phyloP scores from a whole-genome alignment of 768 basidiomycete genomes.

The Postia placenta region DNA sequence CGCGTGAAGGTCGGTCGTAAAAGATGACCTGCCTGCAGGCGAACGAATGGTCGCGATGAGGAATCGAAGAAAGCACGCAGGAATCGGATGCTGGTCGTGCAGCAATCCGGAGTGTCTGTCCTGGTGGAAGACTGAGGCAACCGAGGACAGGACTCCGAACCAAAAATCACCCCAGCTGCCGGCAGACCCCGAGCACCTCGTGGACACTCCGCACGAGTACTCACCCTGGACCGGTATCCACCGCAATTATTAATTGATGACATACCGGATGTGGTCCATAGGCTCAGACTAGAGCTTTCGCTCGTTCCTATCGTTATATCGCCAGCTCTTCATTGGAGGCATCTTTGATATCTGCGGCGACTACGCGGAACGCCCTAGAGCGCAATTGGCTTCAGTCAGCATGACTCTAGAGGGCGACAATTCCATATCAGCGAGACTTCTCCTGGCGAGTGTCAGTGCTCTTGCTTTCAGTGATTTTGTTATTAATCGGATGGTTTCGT shows the following conservation, averaged over 20 bases:
- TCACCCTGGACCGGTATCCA: background rate
- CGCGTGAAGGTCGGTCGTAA: constrained; percentile 74
- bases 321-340: too few relatives aligned
- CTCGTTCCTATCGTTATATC: too few relatives aligned
- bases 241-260: background rate
- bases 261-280: background rate
- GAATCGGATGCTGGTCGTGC: constrained; percentile 25
- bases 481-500: too few relatives aligned
- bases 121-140: constrained; percentile 26
- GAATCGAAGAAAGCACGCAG: constrained; percentile 17
- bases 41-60: constrained; percentile 40
- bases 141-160: constrained; percentile 13
- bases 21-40: constrained; percentile 91
- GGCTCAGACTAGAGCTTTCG: too few relatives aligned
- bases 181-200: constrained; percentile 12
- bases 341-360: too few relatives aligned
- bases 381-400: too few relatives aligned
- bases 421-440: too few relatives aligned
- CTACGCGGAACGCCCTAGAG: too few relatives aligned
- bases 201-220: background rate
- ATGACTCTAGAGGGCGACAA: too few relatives aligned
- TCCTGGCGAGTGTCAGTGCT: too few relatives aligned
- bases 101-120: constrained; percentile 27
- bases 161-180: constrained; percentile 15
- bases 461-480: too few relatives aligned